These are phyloP conservation scores for Penicillium waksmanii DNA, from an alignment of 495 filamentous ascomycete genomes.

Conservation along the genomic window DNA sequence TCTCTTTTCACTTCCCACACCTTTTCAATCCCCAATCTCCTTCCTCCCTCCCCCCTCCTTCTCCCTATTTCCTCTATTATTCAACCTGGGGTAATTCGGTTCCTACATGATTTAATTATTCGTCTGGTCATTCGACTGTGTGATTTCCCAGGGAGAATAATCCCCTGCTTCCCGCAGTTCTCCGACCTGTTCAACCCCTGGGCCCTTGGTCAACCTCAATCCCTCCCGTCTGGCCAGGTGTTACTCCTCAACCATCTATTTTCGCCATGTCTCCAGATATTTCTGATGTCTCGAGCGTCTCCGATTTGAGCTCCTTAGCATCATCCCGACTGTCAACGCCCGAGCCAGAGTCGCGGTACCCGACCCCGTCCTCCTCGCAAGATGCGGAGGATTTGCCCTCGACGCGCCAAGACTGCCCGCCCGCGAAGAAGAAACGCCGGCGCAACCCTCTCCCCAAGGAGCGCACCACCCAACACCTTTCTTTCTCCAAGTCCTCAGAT, in stretches of 20 bases:
- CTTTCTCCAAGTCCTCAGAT: constrained; percentile 57
- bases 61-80: constrained; percentile 19
- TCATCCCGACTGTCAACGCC: constrained; percentile 63
- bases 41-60: constrained; percentile 14
- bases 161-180: neutral
- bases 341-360: constrained; percentile 53
- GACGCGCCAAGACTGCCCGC: constrained; percentile 60
- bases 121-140: neutral
- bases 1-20: constrained; percentile 15
- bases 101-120: neutral
- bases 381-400: constrained; percentile 44
- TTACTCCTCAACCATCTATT: constrained; percentile 3
- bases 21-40: constrained; percentile 17
- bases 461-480: constrained; percentile 75
- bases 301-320: constrained; percentile 59
- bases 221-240: neutral
- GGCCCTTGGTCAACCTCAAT: neutral
- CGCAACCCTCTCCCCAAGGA: constrained; percentile 68
- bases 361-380: constrained; percentile 64
- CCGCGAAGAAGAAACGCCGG: constrained; percentile 76
- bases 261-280: constrained; percentile 44
- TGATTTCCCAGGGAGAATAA: neutral
- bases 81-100: neutral
- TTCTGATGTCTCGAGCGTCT: constrained; percentile 57
- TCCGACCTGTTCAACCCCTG: constrained; percentile 6